Evolutionary conservation across 2,329 filamentous ascomycete species (phyloP), one percentile per base, ranked within the genome.

Genomic region (Colletotrichum gloeosporioides): DNA sequence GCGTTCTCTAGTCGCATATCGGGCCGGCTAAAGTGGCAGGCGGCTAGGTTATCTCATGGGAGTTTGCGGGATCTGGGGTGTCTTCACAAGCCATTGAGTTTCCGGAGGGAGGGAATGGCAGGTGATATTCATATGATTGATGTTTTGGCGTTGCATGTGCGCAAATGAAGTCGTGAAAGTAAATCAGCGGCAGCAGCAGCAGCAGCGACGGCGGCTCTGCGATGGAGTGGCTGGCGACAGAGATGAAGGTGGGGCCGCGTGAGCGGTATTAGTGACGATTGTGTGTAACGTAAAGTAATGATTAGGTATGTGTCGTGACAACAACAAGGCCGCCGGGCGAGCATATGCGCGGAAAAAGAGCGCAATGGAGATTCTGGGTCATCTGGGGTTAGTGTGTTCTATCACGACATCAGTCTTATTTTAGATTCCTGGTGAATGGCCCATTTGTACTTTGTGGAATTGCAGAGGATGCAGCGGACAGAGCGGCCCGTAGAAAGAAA

Each of bases 281-380:
- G 57, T 68, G 69, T 57, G 62, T 63, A 67, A 73, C 32, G 67
- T 75, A 36, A 44, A 72, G 73, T 68, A 63, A 64, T 68, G 57
- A 68, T 68, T 68, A 39, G 69, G 53, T 31, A 67, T 71, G 18
- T 59, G 32, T 39, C n/a, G 13, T 39, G 44, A 73, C 64, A 44
- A 57, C 73, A 32, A 27, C 32, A 68, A 9, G 55, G 31, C 61
- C 73, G 63, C 59, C 22, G 9, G 27, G 32, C 12, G 31, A 22
- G 31, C 31, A 22, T 9, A 22, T 22, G 59, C 15, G 59, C 59
- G 29, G 63, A 61, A 73, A 76, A 76, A 69, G 70, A 65, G 70
- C 73, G 73, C 64, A 32, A 76, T 69, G 59, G 64, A 27, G 69
- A 67, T 22, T 59, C 59, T 73, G 57, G 73, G 63, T 73, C 70